Conservation (phyloP, 108 stramenopile species). For the Fragilaria crotonensis region DNA sequence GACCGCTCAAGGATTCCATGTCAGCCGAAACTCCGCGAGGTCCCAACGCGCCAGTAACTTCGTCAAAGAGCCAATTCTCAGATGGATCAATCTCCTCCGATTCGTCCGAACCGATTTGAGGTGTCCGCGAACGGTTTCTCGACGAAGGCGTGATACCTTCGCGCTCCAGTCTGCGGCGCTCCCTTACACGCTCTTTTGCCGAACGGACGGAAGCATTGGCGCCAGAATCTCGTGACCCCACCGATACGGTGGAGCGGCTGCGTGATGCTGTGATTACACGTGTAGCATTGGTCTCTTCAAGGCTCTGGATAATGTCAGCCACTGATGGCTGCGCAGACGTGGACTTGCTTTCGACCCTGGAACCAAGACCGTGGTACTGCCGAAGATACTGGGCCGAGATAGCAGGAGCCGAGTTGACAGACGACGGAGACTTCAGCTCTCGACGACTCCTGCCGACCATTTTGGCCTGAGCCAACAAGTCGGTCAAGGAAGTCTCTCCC, state of each 20-base stretch:
- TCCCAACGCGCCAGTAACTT: conserved; percentile 76
- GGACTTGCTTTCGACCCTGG: background rate
- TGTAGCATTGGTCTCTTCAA: conserved; percentile 45
- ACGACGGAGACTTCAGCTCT: conserved; percentile 23
- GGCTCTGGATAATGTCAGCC: conserved; percentile 73
- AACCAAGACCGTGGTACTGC: conserved; percentile 34
- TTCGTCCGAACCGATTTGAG: conserved; percentile 14
- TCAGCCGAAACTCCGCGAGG: conserved; percentile 76
- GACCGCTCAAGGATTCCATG: conserved; percentile 71
- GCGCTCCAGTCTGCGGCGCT: conserved; percentile 28
- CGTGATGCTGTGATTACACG: conserved; percentile 24
- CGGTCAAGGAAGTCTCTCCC: conserved; percentile 29
- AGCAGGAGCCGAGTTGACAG: conserved; percentile 77
- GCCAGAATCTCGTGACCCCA: conserved; percentile 13
- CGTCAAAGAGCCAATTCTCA: conserved; percentile 76
- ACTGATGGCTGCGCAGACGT: conserved; percentile 29
- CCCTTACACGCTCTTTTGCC: conserved; percentile 42
- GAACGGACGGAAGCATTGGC: conserved; percentile 25
- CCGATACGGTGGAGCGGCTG: background rate
- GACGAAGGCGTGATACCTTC: conserved; percentile 7
- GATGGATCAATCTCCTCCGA: conserved; percentile 37
- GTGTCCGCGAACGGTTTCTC: background rate
- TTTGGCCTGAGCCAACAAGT: conserved; percentile 47
- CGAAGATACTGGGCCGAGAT: conserved; percentile 53
- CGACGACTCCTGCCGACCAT: conserved; percentile 10